Evolutionary conservation across 305 asterid genomes (phyloP).

Genomic region (Plantago coronopus): DNA sequence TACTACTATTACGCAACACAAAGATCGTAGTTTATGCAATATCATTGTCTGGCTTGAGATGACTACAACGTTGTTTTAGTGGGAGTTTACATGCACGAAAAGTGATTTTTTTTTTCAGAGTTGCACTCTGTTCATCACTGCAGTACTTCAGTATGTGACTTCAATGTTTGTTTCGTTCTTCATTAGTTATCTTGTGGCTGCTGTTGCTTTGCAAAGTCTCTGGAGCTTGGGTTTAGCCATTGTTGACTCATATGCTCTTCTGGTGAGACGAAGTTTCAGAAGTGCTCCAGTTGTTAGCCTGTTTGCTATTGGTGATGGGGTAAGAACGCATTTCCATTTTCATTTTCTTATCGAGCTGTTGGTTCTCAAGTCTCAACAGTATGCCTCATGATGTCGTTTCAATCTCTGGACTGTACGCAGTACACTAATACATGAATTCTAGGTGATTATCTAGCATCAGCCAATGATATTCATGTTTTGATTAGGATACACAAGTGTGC

Average conservation of each 20-base stretch:
- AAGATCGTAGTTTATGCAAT: no score
- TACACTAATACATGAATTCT: not conserved
- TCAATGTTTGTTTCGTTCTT: slow-evolving; percentile 21
- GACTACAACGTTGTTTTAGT: no score
- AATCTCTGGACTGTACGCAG: not conserved
- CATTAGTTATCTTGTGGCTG: slow-evolving; percentile 81
- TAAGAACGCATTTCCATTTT: slow-evolving; percentile 33
- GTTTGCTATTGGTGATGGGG: slow-evolving; percentile 91
- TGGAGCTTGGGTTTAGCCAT: slow-evolving; percentile 83
- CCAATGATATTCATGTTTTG: not conserved
- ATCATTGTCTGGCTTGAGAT: no score
- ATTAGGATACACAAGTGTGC: not conserved
- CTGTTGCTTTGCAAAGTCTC: slow-evolving; percentile 74
- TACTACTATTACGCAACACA: no score
- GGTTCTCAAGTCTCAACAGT: not conserved
- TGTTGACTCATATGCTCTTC: slow-evolving; percentile 62
- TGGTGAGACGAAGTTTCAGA: slow-evolving; percentile 70
- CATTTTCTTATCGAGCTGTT: not conserved
- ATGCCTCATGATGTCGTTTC: not conserved
- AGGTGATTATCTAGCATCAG: not conserved
- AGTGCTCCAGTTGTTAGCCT: slow-evolving; percentile 50
- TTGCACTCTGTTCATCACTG: no score
- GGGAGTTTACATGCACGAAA: no score
- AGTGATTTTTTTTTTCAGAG: no score
- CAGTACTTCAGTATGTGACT: slow-evolving; percentile 9